Evolutionary conservation across 441 rosid genomes (phyloP), one percentile per base, ranked within the genome.

Genomic region (Hypseocharis bilobata): DNA sequence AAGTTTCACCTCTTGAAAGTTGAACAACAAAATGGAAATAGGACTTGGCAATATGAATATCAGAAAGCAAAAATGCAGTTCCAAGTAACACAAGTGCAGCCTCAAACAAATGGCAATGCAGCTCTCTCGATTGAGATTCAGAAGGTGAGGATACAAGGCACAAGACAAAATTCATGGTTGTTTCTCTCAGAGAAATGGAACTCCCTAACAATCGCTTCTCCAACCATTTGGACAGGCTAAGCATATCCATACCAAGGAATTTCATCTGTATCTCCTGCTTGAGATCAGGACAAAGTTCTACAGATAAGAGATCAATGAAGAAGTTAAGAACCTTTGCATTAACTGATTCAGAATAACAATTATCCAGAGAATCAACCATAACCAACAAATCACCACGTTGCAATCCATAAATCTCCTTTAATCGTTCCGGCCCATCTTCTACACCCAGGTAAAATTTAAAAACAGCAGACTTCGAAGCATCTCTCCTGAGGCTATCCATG

Each of bases 261-360:
- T 82, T 88, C 64, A 76, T 70, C 70, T 85, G 86, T 54, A 88
- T 69, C 80, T 81, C 88, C 66, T 76, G 85, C 75, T 78, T 89
- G 73, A 89, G 84, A 76, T 81, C 82, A 47, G 82, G 72, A 65
- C 80, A 81, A 30, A 80, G 78, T 54, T 86, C 96, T 64, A 85
- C 87, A 30, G 96, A 88, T 75, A 96, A 79, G 69, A 92, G 77
- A 75, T 91, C 96, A 71, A 84, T 80, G 73, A 89, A 87, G 74
- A 96, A 89, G 86, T 83, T 85, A 57, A 96, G 92, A 74, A 96
- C 96, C 76, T 88, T 92, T 38, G 66, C 79, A 77, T 96, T 91
- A 60, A 88, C 89, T 68, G 82, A 62, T 69, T 92, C 98, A 76
- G 86, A 81, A 75, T 72, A 82, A 74, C 98, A 92, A 63, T 69